Conservation (phyloP, 2,329 filamentous ascomycete species). For the Epicoccum sorghinum region DNA sequence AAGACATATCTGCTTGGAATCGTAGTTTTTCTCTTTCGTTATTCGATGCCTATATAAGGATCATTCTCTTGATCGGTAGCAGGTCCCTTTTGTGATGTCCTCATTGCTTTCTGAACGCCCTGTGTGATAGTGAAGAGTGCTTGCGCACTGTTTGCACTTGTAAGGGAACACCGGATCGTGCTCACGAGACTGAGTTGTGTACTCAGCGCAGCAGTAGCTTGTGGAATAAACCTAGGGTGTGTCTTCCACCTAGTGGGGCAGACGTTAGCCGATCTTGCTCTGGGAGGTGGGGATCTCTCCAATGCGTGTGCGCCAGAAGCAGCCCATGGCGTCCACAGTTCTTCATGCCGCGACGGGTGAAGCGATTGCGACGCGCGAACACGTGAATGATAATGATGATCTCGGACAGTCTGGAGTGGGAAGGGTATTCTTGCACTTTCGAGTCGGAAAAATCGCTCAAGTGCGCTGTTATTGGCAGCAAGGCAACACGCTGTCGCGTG, state of each 20-base stretch:
- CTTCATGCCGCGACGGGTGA: neutral
- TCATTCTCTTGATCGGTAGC: too few species aligned
- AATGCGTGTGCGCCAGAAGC: neutral
- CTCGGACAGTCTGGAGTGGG: neutral
- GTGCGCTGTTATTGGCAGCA: slow-evolving; percentile 13
- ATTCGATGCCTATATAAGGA: too few species aligned
- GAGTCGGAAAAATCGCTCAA: slow-evolving; percentile 11
- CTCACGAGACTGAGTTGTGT: too few species aligned
- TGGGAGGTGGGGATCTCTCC: neutral
- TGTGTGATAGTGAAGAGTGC: too few species aligned
- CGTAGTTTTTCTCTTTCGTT: too few species aligned
- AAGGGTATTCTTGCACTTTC: slow-evolving; percentile 18
- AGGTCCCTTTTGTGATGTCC: too few species aligned
- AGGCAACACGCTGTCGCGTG: slow-evolving; percentile 12
- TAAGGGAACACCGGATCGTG: too few species aligned
- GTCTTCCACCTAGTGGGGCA: neutral
- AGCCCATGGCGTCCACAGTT: too few species aligned
- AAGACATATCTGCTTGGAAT: neutral
- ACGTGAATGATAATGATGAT: slow-evolving; percentile 5
- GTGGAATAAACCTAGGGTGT: too few species aligned
- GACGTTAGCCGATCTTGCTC: neutral
- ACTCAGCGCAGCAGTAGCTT: too few species aligned
- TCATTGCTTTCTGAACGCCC: too few species aligned
- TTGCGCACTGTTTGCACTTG: too few species aligned
- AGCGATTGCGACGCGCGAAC: slow-evolving; percentile 2